Base-by-base conservation (phyloP, 148 eudicot species). In the Chenopodium suecicum region DNA sequence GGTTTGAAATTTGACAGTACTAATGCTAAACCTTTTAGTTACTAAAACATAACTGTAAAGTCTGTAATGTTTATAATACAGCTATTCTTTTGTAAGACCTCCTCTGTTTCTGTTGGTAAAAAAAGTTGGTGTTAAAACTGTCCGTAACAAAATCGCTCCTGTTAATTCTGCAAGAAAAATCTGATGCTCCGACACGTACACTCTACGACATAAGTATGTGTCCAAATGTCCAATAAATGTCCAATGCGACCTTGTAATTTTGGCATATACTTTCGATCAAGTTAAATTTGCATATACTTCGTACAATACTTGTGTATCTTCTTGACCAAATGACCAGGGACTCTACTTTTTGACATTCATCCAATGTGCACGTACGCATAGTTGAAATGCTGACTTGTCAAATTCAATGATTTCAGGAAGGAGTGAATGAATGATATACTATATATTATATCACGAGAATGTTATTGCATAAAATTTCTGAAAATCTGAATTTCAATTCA, bases 401-500 rank as follows among this genome's bases (percentile, higher is more conserved):
- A 48, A 48, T 48, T 50, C 3, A 2, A 56, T 56, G 7, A 17
- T 14, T 56, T 56, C 6, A 56, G 22, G 62, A 56, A 14, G 22
- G 62, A 56, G 7, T 56, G 22, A 56, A 56, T 14, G 62, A 56
- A 5, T 56, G 62, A 56, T 56, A 56, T 17, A 56, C 62, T 0
- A 56, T 56, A 27, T 13, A 12, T 4, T 54, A 3, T 56, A 62
- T 62, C 66, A 62, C 66, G 66, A 25, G 66, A 22, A 62, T 62
- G 66, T n/a, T 62, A 20, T 62, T 12, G 60, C 60, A 12, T 56
- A 56, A 56, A 12, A 56, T 4, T 56, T 64, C 13, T 23, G 10
- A 23, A 7, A 68, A 62, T 76, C 41, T 80, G 75, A 80, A 71
- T 71, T 84, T 80, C 81, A 80, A 71, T 84, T 80, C 86, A 84